Percentiles rank a stretch among this genome's conserved stretches.
phyloP scores from a whole-genome alignment of 2,329 filamentous ascomycete genomes.

The Triangularia setosa region DNA sequence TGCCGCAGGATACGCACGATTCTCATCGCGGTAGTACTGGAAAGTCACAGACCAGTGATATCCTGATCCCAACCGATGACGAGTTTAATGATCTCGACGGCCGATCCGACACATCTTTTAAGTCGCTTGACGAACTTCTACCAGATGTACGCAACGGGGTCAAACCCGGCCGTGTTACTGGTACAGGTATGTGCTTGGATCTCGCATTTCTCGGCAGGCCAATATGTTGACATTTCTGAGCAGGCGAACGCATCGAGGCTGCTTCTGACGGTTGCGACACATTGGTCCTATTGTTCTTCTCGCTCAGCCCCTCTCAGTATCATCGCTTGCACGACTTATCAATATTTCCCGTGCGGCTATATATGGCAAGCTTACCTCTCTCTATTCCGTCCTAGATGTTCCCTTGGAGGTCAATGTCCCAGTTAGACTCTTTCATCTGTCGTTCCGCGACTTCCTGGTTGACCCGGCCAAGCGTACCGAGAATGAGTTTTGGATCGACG shows the following conservation, averaged over 20 bases:
- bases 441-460: conserved; percentile 38
- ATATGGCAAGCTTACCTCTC: conserved; percentile 22
- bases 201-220: conserved; percentile 11
- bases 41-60: conserved; percentile 7
- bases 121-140: conserved; percentile 15
- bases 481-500: conserved; percentile 36
- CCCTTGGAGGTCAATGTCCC: conserved; percentile 23
- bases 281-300: conserved; percentile 30
- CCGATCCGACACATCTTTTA: conserved; percentile 15
- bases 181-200: conserved; percentile 17
- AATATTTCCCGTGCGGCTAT: conserved; percentile 18
- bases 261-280: conserved; percentile 7
- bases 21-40: conserved; percentile 7
- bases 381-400: conserved; percentile 35
- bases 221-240: conserved; percentile 17
- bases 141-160: conserved; percentile 10
- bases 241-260: conserved; percentile 18
- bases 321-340: conserved; percentile 29
- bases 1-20: conserved; percentile 12
- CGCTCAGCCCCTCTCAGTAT: conserved; percentile 29
- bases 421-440: conserved; percentile 32
- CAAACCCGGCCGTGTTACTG: conserved; percentile 14
- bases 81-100: conserved; percentile 16
- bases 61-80: conserved; percentile 17
- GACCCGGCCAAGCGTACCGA: conserved; percentile 24